Base-by-base conservation (phyloP, 2,329 filamentous ascomycete genomes). In the Decorospora gaudefroyi region DNA sequence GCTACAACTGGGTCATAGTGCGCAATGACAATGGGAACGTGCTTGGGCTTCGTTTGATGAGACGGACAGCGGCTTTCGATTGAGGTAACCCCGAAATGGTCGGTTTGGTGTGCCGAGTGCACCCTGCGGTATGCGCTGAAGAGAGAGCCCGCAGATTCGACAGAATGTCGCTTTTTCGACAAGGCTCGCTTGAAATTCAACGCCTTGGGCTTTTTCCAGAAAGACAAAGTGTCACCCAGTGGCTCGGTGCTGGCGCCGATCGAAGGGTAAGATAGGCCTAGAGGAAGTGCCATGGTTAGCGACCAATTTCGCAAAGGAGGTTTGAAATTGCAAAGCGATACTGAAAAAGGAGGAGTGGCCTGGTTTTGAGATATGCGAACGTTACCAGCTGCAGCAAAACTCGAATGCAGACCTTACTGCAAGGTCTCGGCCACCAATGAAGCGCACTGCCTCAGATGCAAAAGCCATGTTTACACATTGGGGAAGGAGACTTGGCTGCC, bases 11-110 rank as follows among this genome's bases (percentile, higher is more conserved):
- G 63, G 52, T 60, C 72, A 73, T 74, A 74, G 42, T 67, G 55
- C 39, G 72, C 67, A 43, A 73, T 68, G 32, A 74, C 59, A 48
- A 75, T 74, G 28, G 72, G 73, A 58, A 75, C 64, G 64, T 75
- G 72, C 64, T 72, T 74, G 16, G 66, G 62, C 49, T 65, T 62
- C 23, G 61, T 56, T 40, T 51, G 48, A 58, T 51, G 51, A 27
- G 55, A 43, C 42, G 60, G 55, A 57, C 49, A 51, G 43, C 50
- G 47, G 44, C 49, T 53, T 30, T 55, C 43, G 42, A 45, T 28
- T 36, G 60, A 57, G 36, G 49, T 55, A 45, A 45, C 48, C 27
- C 53, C 46, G 54, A 48, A 55, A 45, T 52, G 48, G 51, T 39
- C 49, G 51, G 59, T 38, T 46, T 42, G 44, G 26, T 42, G 51